These are phyloP conservation scores for Serendipita sp. DNA, from an alignment of 768 basidiomycete genomes.

Conservation along the genomic window DNA sequence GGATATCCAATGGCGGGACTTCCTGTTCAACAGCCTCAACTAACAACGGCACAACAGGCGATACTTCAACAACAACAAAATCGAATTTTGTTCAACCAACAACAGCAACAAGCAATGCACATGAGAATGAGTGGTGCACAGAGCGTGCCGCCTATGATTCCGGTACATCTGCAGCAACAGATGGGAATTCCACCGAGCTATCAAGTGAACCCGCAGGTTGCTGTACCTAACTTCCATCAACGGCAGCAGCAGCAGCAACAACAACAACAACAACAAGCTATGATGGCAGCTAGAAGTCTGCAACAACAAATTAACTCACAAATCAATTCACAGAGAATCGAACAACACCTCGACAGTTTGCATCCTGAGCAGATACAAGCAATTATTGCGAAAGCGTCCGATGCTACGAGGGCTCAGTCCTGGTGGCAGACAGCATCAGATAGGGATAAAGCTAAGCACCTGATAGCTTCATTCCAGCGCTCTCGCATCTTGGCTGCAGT, in stretches of 20 bases:
- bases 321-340: background rate
- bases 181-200: background rate
- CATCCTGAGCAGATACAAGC: background rate
- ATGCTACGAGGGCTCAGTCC: background rate
- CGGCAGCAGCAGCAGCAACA: constrained; percentile 10
- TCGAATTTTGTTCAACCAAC: background rate
- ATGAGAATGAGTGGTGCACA: constrained; percentile 11
- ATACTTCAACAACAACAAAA: background rate
- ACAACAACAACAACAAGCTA: background rate
- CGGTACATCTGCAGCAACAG: background rate
- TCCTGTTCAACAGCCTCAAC: background rate
- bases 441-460: background rate
- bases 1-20: background rate
- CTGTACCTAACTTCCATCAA: background rate
- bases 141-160: background rate
- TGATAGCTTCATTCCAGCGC: background rate
- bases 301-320: background rate
- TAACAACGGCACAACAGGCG: background rate
- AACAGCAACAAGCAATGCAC: constrained; percentile 6
- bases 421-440: background rate
- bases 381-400: background rate
- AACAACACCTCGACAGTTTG: background rate
- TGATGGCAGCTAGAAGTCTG: background rate
- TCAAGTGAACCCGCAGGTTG: background rate
- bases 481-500: background rate